Evolutionary conservation across 139 green algal genomes (phyloP).

Genomic region (Choricystis sp.): DNA sequence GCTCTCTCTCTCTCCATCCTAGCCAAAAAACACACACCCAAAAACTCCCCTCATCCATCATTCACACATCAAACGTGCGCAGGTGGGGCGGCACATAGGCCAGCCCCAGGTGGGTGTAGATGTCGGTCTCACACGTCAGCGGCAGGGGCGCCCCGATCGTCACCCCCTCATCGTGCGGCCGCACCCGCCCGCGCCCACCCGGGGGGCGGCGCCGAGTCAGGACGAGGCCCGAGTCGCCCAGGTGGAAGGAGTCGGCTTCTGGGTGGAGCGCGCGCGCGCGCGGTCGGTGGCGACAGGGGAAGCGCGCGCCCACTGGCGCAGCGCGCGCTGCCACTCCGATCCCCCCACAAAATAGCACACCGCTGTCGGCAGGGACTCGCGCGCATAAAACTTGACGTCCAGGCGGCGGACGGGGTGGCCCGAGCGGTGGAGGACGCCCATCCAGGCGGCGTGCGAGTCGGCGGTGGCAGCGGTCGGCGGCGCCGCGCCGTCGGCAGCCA

Average conservation of each 20-base stretch:
- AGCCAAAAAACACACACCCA: background rate
- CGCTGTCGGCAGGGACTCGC: background rate
- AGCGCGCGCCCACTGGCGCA: background rate
- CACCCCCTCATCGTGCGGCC: background rate
- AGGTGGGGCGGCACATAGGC: background rate
- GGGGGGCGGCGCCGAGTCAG: background rate
- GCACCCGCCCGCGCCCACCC: too few relatives aligned
- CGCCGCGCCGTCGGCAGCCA: too few relatives aligned
- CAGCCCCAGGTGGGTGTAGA: background rate
- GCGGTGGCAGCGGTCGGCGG: too few relatives aligned
- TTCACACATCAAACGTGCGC: background rate
- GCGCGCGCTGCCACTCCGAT: background rate
- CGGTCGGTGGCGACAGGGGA: background rate
- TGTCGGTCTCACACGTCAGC: background rate
- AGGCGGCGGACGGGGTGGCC: background rate
- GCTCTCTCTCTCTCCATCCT: background rate
- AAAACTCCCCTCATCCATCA: background rate
- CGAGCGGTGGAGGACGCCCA: background rate
- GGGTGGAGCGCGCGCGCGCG: background rate
- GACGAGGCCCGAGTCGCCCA: background rate
- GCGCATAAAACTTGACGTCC: background rate
- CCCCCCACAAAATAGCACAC: background rate
- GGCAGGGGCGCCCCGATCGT: background rate
- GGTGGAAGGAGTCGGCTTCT: background rate
- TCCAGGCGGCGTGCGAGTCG: background rate